These are phyloP conservation scores for Microdochium paspali DNA, from an alignment of 2,329 filamentous ascomycete species.

Conservation along the genomic window DNA sequence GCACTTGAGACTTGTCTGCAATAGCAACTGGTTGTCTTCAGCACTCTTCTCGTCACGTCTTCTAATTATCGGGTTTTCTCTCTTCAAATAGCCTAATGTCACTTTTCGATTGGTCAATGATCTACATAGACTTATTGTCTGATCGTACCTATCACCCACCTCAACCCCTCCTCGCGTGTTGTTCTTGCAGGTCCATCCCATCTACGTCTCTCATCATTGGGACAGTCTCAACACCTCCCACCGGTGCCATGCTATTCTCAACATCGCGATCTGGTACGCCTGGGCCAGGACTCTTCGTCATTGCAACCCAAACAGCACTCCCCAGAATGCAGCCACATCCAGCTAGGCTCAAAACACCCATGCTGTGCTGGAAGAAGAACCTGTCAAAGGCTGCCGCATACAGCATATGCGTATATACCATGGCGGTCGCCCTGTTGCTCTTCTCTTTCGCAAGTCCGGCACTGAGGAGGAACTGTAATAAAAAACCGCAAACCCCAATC, in stretches of 20 bases:
- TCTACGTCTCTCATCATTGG: neutral
- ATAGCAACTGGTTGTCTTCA: too few relatives aligned
- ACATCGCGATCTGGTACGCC: neutral
- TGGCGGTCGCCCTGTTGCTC: slow-evolving; percentile 45
- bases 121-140: neutral
- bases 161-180: neutral
- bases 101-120: too few relatives aligned
- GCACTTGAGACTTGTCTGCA: too few relatives aligned
- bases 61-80: too few relatives aligned
- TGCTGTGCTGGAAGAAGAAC: slow-evolving; percentile 40
- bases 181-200: neutral
- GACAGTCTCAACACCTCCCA: neutral
- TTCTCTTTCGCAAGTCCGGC: slow-evolving; percentile 65
- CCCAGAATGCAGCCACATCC: slow-evolving; percentile 44
- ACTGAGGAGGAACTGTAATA: slow-evolving; percentile 81
- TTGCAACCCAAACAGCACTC: slow-evolving; percentile 39
- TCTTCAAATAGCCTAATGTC: too few relatives aligned
- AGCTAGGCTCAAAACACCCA: slow-evolving; percentile 37
- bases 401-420: slow-evolving; percentile 50
- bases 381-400: slow-evolving; percentile 44
- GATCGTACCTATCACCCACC: neutral
- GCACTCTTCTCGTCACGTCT: too few relatives aligned
- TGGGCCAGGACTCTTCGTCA: slow-evolving; percentile 26
- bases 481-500: slow-evolving; percentile 65
- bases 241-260: neutral